These are phyloP conservation scores for Hydnum rufescens DNA, from an alignment of 768 basidiomycete genomes.

Conservation along the genomic window DNA sequence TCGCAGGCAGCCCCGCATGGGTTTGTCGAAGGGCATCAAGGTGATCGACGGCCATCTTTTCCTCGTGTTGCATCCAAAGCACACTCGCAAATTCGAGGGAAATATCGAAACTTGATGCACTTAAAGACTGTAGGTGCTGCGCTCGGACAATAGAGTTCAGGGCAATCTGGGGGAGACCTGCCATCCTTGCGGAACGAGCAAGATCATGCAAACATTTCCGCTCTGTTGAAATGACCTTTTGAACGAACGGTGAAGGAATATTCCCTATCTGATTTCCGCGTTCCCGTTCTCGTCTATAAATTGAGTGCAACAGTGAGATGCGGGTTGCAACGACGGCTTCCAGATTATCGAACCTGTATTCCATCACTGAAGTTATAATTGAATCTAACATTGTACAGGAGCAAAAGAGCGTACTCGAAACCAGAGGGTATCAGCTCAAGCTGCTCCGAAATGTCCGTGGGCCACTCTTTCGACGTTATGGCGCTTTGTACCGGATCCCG, in stretches of 20 bases:
- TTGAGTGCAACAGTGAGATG: constrained; percentile 58
- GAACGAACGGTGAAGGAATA: constrained; percentile 33
- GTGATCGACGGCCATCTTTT: constrained; percentile 59
- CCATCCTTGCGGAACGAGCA: constrained; percentile 49
- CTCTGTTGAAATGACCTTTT: constrained; percentile 37
- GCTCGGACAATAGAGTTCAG: constrained; percentile 70
- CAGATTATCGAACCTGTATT: constrained; percentile 46
- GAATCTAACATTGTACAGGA: too few relatives aligned
- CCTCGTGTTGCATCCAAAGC: constrained; percentile 75
- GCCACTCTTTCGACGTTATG: not conserved
- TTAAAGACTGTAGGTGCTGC: constrained; percentile 31
- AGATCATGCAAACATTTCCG: constrained; percentile 49
- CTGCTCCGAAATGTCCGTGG: not conserved
- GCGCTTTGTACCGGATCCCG: not conserved
- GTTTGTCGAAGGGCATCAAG: constrained; percentile 17
- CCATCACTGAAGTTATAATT: constrained; percentile 8
- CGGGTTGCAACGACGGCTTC: constrained; percentile 70
- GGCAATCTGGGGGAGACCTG: constrained; percentile 53
- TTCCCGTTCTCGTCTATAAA: constrained; percentile 44
- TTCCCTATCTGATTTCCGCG: constrained; percentile 41
- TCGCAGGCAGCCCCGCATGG: not conserved
- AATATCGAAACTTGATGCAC: constrained; percentile 27
- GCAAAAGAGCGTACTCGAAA: constrained; percentile 40
- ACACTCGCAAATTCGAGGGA: constrained; percentile 76
- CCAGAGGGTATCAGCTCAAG: constrained; percentile 25